Percentiles rank a stretch among this genome's conserved stretches.
Evolutionary conservation across 2,329 filamentous ascomycete species (phyloP).

Genomic region (Penicillium aurantiogriseum): DNA sequence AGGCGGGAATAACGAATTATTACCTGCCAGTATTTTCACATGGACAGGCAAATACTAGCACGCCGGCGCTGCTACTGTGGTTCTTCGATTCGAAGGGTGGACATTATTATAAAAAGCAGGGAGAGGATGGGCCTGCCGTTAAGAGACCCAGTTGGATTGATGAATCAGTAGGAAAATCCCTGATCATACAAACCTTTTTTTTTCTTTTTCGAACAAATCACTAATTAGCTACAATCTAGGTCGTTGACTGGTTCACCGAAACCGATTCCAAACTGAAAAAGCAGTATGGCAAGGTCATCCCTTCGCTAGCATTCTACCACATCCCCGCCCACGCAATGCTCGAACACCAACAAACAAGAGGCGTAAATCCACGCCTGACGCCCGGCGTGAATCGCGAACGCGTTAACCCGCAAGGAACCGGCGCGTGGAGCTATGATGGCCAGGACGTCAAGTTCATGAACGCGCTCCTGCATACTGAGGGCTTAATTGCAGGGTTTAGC

Average conservation of each 20-base stretch:
- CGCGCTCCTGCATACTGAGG: constrained; percentile 54
- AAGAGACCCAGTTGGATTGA: constrained; percentile 48
- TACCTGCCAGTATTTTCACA: constrained; percentile 51
- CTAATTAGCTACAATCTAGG: constrained; percentile 9
- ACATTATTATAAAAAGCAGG: constrained; percentile 44
- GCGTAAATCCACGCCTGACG: constrained; percentile 45
- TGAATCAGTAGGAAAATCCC: constrained; percentile 28
- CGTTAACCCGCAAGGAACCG: constrained; percentile 28
- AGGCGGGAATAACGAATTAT: constrained; percentile 54
- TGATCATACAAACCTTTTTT: neutral
- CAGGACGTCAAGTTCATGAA: constrained; percentile 64
- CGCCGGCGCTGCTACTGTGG: constrained; percentile 59
- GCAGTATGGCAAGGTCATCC: constrained; percentile 40
- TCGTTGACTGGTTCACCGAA: constrained; percentile 47
- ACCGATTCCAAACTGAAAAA: constrained; percentile 31
- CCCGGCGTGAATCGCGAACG: constrained; percentile 50
- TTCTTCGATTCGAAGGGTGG: constrained; percentile 70
- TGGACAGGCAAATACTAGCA: constrained; percentile 37
- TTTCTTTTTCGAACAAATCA: neutral
- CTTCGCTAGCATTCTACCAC: constrained; percentile 56
- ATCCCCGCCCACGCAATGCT: constrained; percentile 50
- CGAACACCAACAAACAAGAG: constrained; percentile 38
- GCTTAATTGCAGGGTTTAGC: constrained; percentile 59
- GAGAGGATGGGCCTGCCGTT: constrained; percentile 22
- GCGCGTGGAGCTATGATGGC: constrained; percentile 9